Conservation (phyloP, 2,329 filamentous ascomycete genomes). For the Arthroderma sp. region DNA sequence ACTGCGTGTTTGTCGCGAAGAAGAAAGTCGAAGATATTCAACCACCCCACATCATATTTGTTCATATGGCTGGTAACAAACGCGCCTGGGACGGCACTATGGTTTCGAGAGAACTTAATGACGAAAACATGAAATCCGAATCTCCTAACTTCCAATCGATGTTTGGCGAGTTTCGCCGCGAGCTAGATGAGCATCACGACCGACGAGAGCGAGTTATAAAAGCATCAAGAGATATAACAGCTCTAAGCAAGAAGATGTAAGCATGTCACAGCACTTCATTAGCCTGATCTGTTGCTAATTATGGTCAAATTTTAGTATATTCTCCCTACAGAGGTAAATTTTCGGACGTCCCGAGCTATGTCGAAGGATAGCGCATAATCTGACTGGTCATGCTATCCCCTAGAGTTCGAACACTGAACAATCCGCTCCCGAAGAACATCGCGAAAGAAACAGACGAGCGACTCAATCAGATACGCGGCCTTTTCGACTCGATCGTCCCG, state of each 20-base stretch:
- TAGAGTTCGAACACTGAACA: conserved; percentile 29
- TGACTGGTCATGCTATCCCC: neutral
- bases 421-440: conserved; percentile 51
- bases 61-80: conserved; percentile 24
- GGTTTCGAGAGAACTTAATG: conserved; percentile 9
- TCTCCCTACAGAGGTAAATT: conserved; percentile 62
- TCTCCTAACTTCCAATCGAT: conserved; percentile 46
- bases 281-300: conserved; percentile 3
- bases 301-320: conserved; percentile 47
- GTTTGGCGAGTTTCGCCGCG: conserved; percentile 74
- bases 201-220: conserved; percentile 82
- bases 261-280: conserved; percentile 13
- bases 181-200: conserved; percentile 90
- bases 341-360: neutral
- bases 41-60: neutral
- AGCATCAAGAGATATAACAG: conserved; percentile 81
- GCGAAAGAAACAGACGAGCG: conserved; percentile 57
- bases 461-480: conserved; percentile 55
- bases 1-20: no score
- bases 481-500: conserved; percentile 53
- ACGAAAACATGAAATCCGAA: conserved; percentile 5
- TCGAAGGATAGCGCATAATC: neutral
- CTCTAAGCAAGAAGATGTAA: conserved; percentile 92
- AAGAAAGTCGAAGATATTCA: no score
- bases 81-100: conserved; percentile 26